These are phyloP conservation scores for Pyrenochaeta sp. DNA, from an alignment of 2,329 filamentous ascomycete genomes.

Conservation along the genomic window DNA sequence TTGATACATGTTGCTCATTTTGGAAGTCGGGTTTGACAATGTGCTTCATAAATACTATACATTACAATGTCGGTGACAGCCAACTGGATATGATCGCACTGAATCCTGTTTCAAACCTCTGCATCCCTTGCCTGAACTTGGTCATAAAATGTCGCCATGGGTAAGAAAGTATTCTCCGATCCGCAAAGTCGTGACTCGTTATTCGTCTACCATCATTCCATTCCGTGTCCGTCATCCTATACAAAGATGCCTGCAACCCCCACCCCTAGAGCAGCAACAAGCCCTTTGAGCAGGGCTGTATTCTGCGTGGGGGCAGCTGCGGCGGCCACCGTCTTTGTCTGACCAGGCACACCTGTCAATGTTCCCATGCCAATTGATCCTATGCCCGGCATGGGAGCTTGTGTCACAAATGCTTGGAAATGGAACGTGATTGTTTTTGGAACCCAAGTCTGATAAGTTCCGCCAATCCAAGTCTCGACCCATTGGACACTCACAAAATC, in stretches of 20 bases:
- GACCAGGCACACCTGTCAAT: constrained; percentile 36
- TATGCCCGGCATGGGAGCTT: constrained; percentile 32
- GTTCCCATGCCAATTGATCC: constrained; percentile 47
- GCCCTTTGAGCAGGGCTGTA: constrained; percentile 19
- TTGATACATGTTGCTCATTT: background rate
- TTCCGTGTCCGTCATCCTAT: constrained; percentile 7
- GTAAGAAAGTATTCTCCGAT: too few species aligned
- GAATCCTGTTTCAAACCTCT: background rate
- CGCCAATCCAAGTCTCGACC: constrained; percentile 40
- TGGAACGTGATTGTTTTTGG: constrained; percentile 38
- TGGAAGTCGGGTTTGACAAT: constrained; percentile 4
- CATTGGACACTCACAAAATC: constrained; percentile 42
- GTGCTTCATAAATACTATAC: constrained; percentile 6
- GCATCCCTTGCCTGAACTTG: too few species aligned
- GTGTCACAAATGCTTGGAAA: constrained; percentile 25
- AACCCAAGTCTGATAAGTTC: constrained; percentile 40
- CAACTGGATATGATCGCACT: background rate
- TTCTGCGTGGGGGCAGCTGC: constrained; percentile 30
- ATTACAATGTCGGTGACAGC: background rate
- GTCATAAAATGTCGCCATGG: too few species aligned
- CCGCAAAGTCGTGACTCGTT: background rate
- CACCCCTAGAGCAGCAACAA: constrained; percentile 30
- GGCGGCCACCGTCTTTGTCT: constrained; percentile 34
- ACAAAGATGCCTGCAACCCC: constrained; percentile 30
- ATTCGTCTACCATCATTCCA: background rate